A percentile compares a stretch with the other conserved stretches of the same genome.
phyloP scores from a whole-genome alignment of 495 filamentous ascomycete genomes.

The Pseudomonodictys pantanalensis region DNA sequence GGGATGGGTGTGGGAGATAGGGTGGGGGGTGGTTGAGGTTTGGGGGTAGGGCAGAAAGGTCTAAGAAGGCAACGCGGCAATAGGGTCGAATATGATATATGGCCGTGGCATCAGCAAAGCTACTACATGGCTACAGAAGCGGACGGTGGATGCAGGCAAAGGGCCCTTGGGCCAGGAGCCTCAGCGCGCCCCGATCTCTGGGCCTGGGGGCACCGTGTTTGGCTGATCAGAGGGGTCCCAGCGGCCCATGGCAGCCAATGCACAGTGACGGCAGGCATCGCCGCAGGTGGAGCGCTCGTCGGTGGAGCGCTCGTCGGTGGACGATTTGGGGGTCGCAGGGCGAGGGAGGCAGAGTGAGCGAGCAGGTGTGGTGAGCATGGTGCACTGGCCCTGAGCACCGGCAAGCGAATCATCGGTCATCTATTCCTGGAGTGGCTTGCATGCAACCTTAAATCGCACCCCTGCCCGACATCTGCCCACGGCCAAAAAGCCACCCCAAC shows the following conservation, averaged over 20 bases:
- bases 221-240: not conserved
- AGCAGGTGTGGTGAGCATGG: constrained; percentile 21
- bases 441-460: constrained; percentile 32
- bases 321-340: constrained; percentile 9
- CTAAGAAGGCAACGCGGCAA: constrained; percentile 4
- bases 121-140: not conserved
- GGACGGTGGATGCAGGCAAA: not conserved
- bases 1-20: not conserved
- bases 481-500: not conserved
- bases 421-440: constrained; percentile 35
- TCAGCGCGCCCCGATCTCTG: constrained; percentile 5
- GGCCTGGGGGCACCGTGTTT: constrained; percentile 6
- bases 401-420: constrained; percentile 18
- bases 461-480: constrained; percentile 12
- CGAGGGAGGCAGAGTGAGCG: constrained; percentile 11
- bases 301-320: not conserved
- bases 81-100: constrained; percentile 15
- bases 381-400: not conserved
- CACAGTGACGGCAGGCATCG: constrained; percentile 18
- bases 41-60: not conserved
- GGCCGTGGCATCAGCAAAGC: constrained; percentile 27
- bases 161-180: constrained; percentile 2
- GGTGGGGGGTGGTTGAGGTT: not conserved
- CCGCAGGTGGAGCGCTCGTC: not conserved
- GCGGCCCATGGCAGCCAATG: constrained; percentile 12